Base-by-base conservation (phyloP, 2,329 filamentous ascomycete species). In the Fusarium ambrosium region DNA sequence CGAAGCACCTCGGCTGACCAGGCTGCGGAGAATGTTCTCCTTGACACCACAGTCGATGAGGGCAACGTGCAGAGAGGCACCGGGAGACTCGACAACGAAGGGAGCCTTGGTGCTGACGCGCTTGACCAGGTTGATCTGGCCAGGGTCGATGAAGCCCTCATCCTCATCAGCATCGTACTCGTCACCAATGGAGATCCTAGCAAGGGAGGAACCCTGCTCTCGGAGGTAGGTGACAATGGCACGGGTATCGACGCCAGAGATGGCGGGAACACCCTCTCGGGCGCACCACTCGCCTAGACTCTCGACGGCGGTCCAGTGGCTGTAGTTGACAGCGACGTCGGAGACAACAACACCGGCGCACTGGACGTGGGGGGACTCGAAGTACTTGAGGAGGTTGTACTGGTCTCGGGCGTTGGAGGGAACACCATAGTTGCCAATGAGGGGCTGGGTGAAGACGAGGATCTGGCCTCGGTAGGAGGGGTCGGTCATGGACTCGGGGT, bases 161-260 rank as follows among this genome's bases (percentile, higher is more conserved):
- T 98, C 97, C 87, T 99, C 95, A 80, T 98, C 96, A 75, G 95
- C 96, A 85, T 99, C 97, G 83, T 99, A 99, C 87, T 98, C 95
- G 82, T 98, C 97, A 78, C 97, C 97, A 79, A 98, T 92, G 51
- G 95, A 94, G 85, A 99, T 98, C 81, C 95, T 92, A 79, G 96
- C 97, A 62, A 99, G 91, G 66, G 96, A 98, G 53, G 96, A 98
- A 84, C 97, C 97, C 85, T 97, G 94, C 89, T 99, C 97, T 83
- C 97, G 95, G 79, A 99, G 91, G 82, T 95, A 92, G 63, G 97
- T 98, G 82, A 99, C 97, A 81, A 99, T 98, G 74, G 92, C 96
- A 84, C 97, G 95, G 61, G 97, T 99, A 82, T 99, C 97, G 56
- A 99, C 97, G 62, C 97, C 97, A 51, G 95, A 96, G 83, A 98